Evolutionary conservation across 2,329 filamentous ascomycete genomes (phyloP), one percentile per base, ranked within the genome.

Genomic region (Verticillium dahliae): DNA sequence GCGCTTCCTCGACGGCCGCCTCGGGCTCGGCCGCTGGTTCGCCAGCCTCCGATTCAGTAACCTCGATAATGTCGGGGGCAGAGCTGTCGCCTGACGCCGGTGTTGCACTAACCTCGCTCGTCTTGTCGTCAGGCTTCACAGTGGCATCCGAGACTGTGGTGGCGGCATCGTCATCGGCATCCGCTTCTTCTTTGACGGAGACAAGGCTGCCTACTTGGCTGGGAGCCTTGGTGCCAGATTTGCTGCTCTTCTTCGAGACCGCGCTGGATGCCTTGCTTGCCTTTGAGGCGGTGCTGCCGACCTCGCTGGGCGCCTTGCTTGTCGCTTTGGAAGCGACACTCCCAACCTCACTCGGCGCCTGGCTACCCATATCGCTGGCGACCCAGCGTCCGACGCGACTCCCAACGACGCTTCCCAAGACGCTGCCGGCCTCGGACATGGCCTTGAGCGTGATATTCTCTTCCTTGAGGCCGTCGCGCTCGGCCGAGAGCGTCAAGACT

Each of bases 371-470:
- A 7, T 59, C 57, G 41, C 31, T 59, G 41, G 58, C 31, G 13
- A 34, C 31, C 58, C 33, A 37, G 31, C 41, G 45, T 10, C 58
- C 34, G 11, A 45, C 27, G 14, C 31, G 41, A 39, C 56, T 58
- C 13, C 57, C 39, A 2, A 59, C 41, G 15, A 59, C 31, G 45
- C 58, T 59, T 15, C 58, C 58, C 27, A 59, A 33, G 33, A 59
- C 58, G 27, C 58, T 59, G 15, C 58, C 58, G 6, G 33, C 41
- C 22, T 59, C 58, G 11, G 58, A 59, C 58, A 59, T 55, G 33
- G 58, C 58, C 45, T 34, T 62, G 45, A 65, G 62, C 4, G 62
- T 60, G 11, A 64, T 60, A 22, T 63, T 62, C 22, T 65, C 64
- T 3, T 65, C 64, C 50, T 50, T 64, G 27, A 65, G 62, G 10